Evolutionary conservation across 768 basidiomycete species (phyloP), one percentile per base, ranked within the genome.

Genomic region (Chalciporus sphaerocephalus): DNA sequence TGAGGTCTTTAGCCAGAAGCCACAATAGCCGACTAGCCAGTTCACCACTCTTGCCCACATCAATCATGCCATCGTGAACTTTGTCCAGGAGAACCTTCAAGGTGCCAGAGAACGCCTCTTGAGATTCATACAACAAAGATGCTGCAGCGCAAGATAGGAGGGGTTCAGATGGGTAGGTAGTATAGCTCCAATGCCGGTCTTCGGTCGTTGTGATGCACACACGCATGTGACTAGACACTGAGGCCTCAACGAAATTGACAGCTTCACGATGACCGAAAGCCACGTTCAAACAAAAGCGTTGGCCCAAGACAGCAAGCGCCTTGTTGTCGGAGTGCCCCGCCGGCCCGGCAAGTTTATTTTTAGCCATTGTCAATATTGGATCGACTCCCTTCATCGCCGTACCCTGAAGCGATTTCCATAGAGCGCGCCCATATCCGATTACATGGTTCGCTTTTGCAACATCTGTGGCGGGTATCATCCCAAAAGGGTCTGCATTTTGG

Each of bases 111-210:
- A 20, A 6, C 8, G 3, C 2, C 10, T 22, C 4, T n/a, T n/a
- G n/a, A 3, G 13, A n/a, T 4, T 7, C 13, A 20, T 47, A 42
- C 16, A 44, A 20, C 15, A 42, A 12, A n/a, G 17, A 15, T 5
- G 42, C 42, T 3, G 47, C 42, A 11, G 30, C 33, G n/a, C 35
- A 48, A 16, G 46, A 52, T 2, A 52, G 15, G 12, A 47, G 6
- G 7, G 50, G 38, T n/a, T 51, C 50, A 8, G 46, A 48, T 8
- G 50, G 46, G 39, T 47, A 47, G 23, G 34, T 40, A 3, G 50
- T 51, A 22, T 38, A 51, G 6, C 32, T 39, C 37, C 45, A 47
- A 5, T 16, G 20, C 5, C 46, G 37, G 42, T 40, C 42, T n/a
- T 27, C 16, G 11, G 42, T 44, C 1, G 28, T 41, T 11, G 23